A percentile compares a stretch with the other conserved stretches of the same genome.
These are phyloP conservation scores for Eremothecium cymbalariae DNA, from an alignment of 1,139 yeast species.

Conservation along the genomic window DNA sequence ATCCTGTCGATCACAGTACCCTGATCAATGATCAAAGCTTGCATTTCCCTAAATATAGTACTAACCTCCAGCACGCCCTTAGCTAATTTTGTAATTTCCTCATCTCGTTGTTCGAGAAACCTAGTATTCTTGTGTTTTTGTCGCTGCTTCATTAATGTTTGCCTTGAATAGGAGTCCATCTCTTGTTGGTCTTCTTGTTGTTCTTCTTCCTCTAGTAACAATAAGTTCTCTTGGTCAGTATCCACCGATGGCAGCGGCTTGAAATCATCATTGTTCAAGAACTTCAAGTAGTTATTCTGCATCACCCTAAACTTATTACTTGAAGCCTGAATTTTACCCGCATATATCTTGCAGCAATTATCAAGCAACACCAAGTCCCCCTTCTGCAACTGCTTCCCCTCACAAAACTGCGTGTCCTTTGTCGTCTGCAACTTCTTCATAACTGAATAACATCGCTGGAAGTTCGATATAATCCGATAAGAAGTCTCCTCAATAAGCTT, in stretches of 20 bases:
- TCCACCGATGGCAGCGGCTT: slow-evolving; percentile 31
- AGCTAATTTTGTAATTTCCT: slow-evolving; percentile 82
- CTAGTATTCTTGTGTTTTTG: slow-evolving; percentile 35
- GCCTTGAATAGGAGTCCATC: slow-evolving; percentile 39
- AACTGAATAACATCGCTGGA: slow-evolving; percentile 69
- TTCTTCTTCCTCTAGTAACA: slow-evolving; percentile 37
- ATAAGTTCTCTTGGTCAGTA: slow-evolving; percentile 18
- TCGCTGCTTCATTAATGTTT: slow-evolving; percentile 38
- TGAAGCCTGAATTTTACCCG: slow-evolving; percentile 70
- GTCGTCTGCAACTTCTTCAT: slow-evolving; percentile 58
- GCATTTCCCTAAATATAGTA: slow-evolving; percentile 89
- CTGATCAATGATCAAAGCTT: slow-evolving; percentile 85
- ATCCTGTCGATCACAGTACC: slow-evolving; percentile 90
- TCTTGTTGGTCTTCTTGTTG: slow-evolving; percentile 32
- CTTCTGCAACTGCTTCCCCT: slow-evolving; percentile 30
- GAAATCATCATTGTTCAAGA: slow-evolving; percentile 62
- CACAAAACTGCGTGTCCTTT: slow-evolving; percentile 31
- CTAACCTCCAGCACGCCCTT: slow-evolving; percentile 91
- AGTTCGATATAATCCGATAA: slow-evolving; percentile 58
- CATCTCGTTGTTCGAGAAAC: slow-evolving; percentile 56
- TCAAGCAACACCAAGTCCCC: slow-evolving; percentile 60
- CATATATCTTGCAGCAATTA: slow-evolving; percentile 78
- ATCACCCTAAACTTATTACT: slow-evolving; percentile 74
- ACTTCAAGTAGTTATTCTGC: slow-evolving; percentile 79
- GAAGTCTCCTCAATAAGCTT: slow-evolving; percentile 74